phyloP scores from a whole-genome alignment of 192 early-diverging fungal species.

The Linnemannia elongata region DNA sequence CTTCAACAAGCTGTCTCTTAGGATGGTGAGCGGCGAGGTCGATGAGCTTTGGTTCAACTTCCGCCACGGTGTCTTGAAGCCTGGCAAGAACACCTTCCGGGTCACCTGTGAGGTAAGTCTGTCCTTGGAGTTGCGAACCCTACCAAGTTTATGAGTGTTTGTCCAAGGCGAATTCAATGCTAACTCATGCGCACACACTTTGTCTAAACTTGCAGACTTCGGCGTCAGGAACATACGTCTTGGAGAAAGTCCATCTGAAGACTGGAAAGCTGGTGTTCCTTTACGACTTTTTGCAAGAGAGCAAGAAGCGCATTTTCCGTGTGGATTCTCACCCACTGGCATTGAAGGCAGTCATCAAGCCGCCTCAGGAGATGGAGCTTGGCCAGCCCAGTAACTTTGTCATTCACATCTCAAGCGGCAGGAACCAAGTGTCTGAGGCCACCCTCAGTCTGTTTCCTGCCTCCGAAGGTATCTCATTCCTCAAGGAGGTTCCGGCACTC shows the following conservation, averaged over 20 bases:
- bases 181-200: neutral
- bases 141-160: neutral
- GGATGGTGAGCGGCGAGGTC: slow-evolving; percentile 64
- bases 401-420: slow-evolving; percentile 48
- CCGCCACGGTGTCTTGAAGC: slow-evolving; percentile 59
- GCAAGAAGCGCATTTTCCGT: slow-evolving; percentile 63
- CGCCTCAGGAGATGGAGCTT: slow-evolving; percentile 50
- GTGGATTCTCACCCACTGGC: slow-evolving; percentile 61
- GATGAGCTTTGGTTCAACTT: slow-evolving; percentile 67
- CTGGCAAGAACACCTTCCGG: slow-evolving; percentile 64
- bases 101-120: slow-evolving; percentile 65
- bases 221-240: slow-evolving; percentile 72
- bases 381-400: slow-evolving; percentile 55
- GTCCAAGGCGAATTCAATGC: neutral
- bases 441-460: slow-evolving; percentile 32
- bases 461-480: slow-evolving; percentile 39
- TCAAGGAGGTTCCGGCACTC: slow-evolving; percentile 12
- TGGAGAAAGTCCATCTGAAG: slow-evolving; percentile 64
- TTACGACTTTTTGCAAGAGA: slow-evolving; percentile 66
- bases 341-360: slow-evolving; percentile 51
- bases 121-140: too few relatives aligned
- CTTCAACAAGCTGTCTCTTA: slow-evolving; percentile 61
- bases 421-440: slow-evolving; percentile 46
- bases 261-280: slow-evolving; percentile 72
- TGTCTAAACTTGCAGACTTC: slow-evolving; percentile 54